Evolutionary conservation across 2,329 filamentous ascomycete genomes (phyloP), one percentile per base, ranked within the genome.

Genomic region (Drechslerella stenobrocha): DNA sequence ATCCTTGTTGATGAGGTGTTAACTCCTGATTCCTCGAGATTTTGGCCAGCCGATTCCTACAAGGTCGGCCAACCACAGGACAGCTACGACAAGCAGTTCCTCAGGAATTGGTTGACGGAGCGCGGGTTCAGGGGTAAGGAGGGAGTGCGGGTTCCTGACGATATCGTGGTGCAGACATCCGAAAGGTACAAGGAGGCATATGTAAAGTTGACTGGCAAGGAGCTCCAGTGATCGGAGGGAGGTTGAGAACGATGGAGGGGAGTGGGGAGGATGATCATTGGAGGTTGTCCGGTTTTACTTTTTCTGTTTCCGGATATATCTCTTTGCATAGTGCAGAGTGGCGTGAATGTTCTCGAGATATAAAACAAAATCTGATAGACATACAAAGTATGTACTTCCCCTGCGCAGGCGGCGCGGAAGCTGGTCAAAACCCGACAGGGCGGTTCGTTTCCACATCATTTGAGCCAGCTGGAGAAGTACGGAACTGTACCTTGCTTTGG

Each of bases 31-130:
- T 87, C 83, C 56, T 92, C 87, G 51, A 83, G 91, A 13, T 96
- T 96, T 81, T 97, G 92, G 91, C 85, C 86, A 0, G 83, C 82
- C 70, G 84, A 84, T 42, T 81, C 81, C 45, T 95, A 92, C 75
- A 81, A 85, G 74, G 77, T 88, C 15, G 90, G 91, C 1, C 81
- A 81, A 69, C 82, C 87, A 59, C 90, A 95, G 79, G 82, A 87
- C 56, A 93, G 88, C 77, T 93, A 92, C 72, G 91, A 96, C 76
- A 96, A 96, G 81, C 87, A 91, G 78, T 86, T 82, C 73, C 76
- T 96, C 71, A 81, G 91, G 32, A 86, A 96, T 77, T 96, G 90
- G 88, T 77, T 96, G 73, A 87, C 85, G 1, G 77, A 76, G 47
- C 80, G 87, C 61, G 88, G 87, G 0, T 76, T 95, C 60, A 90